Percentiles rank a stretch among this genome's conserved stretches.
phyloP scores from a whole-genome alignment of 495 filamentous ascomycete species.

The Penicillium verhagenii region DNA sequence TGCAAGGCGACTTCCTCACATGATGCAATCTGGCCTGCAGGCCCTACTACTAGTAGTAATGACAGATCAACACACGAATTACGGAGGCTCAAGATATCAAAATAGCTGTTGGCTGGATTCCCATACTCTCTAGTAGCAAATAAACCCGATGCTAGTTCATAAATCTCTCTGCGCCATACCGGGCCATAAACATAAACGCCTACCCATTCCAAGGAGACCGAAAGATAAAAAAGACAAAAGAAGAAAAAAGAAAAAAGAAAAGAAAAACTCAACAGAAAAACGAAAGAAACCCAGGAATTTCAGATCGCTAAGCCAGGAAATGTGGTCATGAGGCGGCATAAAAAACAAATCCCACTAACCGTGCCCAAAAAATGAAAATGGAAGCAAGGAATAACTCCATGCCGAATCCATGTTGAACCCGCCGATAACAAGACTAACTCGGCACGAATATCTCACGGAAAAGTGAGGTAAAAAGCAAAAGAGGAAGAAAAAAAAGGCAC shows the following conservation, averaged over 20 bases:
- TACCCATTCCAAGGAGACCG: neutral
- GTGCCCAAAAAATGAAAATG: neutral
- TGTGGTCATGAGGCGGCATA: slow-evolving; percentile 11
- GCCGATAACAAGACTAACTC: neutral
- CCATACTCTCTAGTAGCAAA: slow-evolving; percentile 9
- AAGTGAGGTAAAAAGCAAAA: neutral
- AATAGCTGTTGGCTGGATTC: neutral
- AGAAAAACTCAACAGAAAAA: neutral
- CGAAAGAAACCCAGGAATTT: slow-evolving; percentile 2
- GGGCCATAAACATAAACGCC: slow-evolving; percentile 3
- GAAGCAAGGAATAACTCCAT: slow-evolving; percentile 7
- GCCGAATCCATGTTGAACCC: neutral
- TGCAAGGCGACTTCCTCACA: neutral
- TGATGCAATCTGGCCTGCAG: neutral
- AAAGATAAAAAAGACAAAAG: neutral
- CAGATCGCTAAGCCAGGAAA: slow-evolving; percentile 13
- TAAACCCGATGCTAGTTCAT: slow-evolving; percentile 2
- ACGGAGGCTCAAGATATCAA: neutral
- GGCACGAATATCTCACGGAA: neutral
- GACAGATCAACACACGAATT: neutral
- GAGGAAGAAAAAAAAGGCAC: slow-evolving; percentile 2
- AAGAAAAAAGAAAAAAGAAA: neutral
- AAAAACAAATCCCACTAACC: neutral
- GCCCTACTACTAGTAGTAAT: neutral
- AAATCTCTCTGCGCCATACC: slow-evolving; percentile 7